Percentiles rank a stretch among this genome's conserved stretches.
Conservation (phyloP, 2,329 filamentous ascomycete genomes). For the Trichoderma aggressivum region DNA sequence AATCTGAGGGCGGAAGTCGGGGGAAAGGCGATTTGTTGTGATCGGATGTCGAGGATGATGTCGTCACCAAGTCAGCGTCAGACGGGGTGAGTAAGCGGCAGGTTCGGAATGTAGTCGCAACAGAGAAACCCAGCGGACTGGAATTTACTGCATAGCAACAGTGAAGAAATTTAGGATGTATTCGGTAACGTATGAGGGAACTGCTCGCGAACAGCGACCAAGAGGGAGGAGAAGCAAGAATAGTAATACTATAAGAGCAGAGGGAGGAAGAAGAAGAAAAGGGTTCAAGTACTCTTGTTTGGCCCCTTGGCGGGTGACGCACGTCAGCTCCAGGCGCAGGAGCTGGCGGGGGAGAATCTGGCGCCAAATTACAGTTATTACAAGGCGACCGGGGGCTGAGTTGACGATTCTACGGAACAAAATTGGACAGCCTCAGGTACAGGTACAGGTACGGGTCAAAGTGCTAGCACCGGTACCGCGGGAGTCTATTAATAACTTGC, state of each 20-base stretch:
- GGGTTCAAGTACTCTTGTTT: neutral
- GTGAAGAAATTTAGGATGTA: conserved; percentile 9
- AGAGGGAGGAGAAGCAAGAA: neutral
- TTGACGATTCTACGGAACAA: neutral
- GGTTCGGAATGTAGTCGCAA: conserved; percentile 19
- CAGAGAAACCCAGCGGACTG: conserved; percentile 7
- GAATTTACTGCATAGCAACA: conserved; percentile 18
- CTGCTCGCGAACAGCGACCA: neutral
- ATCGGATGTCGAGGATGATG: conserved; percentile 14
- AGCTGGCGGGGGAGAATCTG: conserved; percentile 10
- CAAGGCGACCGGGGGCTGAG: neutral
- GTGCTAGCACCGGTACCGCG: neutral
- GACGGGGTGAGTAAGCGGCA: conserved; percentile 14
- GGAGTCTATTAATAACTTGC: neutral
- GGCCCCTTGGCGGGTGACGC: conserved; percentile 13
- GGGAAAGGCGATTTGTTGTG: neutral
- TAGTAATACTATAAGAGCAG: neutral
- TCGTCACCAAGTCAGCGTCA: conserved; percentile 14
- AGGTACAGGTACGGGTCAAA: neutral
- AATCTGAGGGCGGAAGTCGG: neutral
- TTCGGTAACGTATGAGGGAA: neutral
- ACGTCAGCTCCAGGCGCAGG: conserved; percentile 13
- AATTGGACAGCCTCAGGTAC: neutral
- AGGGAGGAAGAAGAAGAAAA: neutral
- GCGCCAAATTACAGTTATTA: conserved; percentile 14